phyloP scores from a whole-genome alignment of 2,329 filamentous ascomycete genomes.

The Beauveria sp. region DNA sequence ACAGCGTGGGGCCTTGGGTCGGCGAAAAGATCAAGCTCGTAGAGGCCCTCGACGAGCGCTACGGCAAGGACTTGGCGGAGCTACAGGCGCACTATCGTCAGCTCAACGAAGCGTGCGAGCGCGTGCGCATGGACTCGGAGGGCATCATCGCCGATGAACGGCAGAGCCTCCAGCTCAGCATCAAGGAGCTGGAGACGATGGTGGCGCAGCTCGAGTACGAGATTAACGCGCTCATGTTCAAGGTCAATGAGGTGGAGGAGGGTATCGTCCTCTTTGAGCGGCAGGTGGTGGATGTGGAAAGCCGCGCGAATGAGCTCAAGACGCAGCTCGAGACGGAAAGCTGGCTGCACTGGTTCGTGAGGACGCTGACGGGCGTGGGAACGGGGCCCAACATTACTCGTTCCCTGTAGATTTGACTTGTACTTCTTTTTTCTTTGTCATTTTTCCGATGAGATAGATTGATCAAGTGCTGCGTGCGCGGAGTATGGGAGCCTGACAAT shows the following conservation, averaged over 20 bases:
- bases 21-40: slow-evolving; percentile 48
- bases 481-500: slow-evolving; percentile 6
- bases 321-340: slow-evolving; percentile 55
- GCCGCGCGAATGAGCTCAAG: slow-evolving; percentile 54
- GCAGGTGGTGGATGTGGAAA: slow-evolving; percentile 66
- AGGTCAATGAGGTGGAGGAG: slow-evolving; percentile 81
- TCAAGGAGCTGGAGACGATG: slow-evolving; percentile 73
- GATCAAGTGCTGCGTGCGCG: not conserved
- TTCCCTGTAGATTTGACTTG: slow-evolving; percentile 12
- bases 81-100: slow-evolving; percentile 62
- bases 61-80: slow-evolving; percentile 55
- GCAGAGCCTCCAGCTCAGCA: slow-evolving; percentile 57
- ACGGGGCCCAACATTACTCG: slow-evolving; percentile 49
- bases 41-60: slow-evolving; percentile 52
- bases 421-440: not conserved
- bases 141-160: slow-evolving; percentile 65
- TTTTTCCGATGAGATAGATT: not conserved
- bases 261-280: slow-evolving; percentile 72
- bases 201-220: slow-evolving; percentile 89
- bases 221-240: slow-evolving; percentile 68
- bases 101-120: slow-evolving; percentile 61
- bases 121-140: slow-evolving; percentile 57
- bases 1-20: slow-evolving; percentile 54
- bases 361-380: slow-evolving; percentile 53
- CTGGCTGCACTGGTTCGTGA: slow-evolving; percentile 57